phyloP scores from a whole-genome alignment of 1,284 basidiomycete species.

The Entoloma clypeatum region DNA sequence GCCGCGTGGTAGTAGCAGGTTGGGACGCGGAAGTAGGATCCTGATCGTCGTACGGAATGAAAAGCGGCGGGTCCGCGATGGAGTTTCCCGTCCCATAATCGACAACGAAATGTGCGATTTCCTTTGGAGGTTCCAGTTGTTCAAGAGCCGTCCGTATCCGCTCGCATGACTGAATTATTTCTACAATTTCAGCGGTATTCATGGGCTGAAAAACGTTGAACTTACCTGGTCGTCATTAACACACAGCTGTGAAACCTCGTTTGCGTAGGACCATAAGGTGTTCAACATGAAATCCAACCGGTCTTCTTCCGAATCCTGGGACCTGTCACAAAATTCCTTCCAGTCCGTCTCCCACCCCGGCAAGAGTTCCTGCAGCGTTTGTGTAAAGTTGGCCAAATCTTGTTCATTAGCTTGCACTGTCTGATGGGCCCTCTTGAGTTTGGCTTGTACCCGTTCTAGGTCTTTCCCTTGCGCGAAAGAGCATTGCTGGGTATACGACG shows the following conservation, averaged over 20 bases:
- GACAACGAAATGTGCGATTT: slow-evolving; percentile 79
- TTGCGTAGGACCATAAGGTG: slow-evolving; percentile 94
- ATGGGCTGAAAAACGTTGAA: slow-evolving; percentile 16
- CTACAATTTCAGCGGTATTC: slow-evolving; percentile 5
- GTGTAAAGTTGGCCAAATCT: slow-evolving; percentile 86
- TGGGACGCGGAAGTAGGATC: slow-evolving; percentile 49
- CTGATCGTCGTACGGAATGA: slow-evolving; percentile 63
- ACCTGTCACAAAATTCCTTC: slow-evolving; percentile 90
- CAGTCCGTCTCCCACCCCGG: slow-evolving; percentile 91
- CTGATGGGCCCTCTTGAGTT: slow-evolving; percentile 84
- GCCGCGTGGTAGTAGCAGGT: slow-evolving; percentile 38
- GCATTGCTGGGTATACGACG: slow-evolving; percentile 89
- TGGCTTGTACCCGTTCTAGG: slow-evolving; percentile 82
- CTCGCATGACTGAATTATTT: slow-evolving; percentile 74
- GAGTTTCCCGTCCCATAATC: slow-evolving; percentile 81
- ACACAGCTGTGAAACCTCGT: slow-evolving; percentile 91
- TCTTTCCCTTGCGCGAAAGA: slow-evolving; percentile 89
- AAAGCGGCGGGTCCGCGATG: slow-evolving; percentile 74
- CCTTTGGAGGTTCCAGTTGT: slow-evolving; percentile 74
- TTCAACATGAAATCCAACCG: slow-evolving; percentile 93
- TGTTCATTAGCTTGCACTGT: slow-evolving; percentile 88
- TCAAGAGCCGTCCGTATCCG: slow-evolving; percentile 78
- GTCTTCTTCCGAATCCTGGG: slow-evolving; percentile 97
- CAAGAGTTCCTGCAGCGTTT: slow-evolving; percentile 73
- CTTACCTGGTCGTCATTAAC: slow-evolving; percentile 93